Evolutionary conservation across 768 basidiomycete species (phyloP), one percentile per base, ranked within the genome.

Genomic region (Termitomyces titanicus): DNA sequence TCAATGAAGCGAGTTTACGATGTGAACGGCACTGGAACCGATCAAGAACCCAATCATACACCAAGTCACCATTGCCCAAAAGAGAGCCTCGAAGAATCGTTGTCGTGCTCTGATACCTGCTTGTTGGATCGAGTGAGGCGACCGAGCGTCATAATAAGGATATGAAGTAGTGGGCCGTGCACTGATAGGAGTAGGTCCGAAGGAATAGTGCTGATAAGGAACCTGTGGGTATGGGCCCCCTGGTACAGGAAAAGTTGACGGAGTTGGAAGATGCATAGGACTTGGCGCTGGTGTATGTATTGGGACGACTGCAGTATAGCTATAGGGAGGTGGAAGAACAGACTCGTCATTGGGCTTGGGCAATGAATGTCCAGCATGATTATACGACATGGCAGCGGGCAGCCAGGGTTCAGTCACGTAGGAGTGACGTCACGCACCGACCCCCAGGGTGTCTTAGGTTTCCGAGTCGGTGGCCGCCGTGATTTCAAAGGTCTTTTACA

Each of bases 111-210:
- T 64, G 3, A 63, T 44, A 61, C 72, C 74, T 25, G 74, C 73
- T 10, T 60, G 63, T 15, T 59, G 49, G 24, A 68, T 53, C 29
- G 68, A 67, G 29, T 68, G 58, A 31, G 64, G 62, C n/a, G 70
- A 71, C 15, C 61, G 63, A 20, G 68, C 60, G 47, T 72, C 75
- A 56, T 77, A 73, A 63, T 77, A 75, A 22, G 70, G 69, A 49
- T 74, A 72, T 35, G 72, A 72, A 20, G 75, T 62, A 9, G 71
- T 56, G 2, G 64, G 60, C 55, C 71, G 71, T n/a, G 62, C 52
- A 22, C 70, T 72, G n/a, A 72, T 64, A 13, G 71, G 75, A 34
- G 73, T 75, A 17, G 76, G 72, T 40, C 71, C 72, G 58, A 84
- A 72, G 5, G 44, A 34, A 31, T 56, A 35, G n/a, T 64, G 64